phyloP scores from a whole-genome alignment of 257 asterid genomes.

The Anisodus tanguticus region DNA sequence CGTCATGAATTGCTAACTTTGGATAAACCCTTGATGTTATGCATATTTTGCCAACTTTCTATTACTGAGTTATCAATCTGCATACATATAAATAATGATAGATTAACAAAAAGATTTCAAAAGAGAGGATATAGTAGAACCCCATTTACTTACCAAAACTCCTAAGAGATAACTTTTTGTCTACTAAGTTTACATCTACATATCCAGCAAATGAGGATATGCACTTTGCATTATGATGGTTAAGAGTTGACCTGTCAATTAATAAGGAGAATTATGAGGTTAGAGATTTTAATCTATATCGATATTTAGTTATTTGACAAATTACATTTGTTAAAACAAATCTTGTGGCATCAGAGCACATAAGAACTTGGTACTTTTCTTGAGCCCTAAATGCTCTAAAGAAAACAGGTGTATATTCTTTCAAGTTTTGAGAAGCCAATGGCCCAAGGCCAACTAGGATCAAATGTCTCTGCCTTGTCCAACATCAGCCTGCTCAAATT shows the following conservation, averaged over 20 bases:
- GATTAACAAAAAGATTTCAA: background rate
- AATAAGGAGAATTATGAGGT: background rate
- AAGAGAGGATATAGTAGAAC: background rate
- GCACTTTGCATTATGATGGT: background rate
- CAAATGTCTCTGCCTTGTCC: background rate
- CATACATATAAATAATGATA: background rate
- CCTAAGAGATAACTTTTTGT: background rate
- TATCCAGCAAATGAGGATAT: background rate
- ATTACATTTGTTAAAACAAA: background rate
- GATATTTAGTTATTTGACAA: background rate
- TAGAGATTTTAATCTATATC: background rate
- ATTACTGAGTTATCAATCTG: slow-evolving; percentile 66
- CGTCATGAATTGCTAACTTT: slow-evolving; percentile 36
- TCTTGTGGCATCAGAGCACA: background rate
- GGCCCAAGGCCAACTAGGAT: background rate
- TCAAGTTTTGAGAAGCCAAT: background rate
- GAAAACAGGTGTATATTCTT: background rate
- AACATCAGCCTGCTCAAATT: background rate
- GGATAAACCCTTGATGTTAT: slow-evolving; percentile 64
- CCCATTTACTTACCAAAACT: background rate
- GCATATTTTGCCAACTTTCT: slow-evolving; percentile 61
- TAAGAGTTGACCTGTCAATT: background rate
- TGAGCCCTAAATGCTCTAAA: background rate
- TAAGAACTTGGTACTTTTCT: background rate
- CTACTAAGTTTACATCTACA: background rate